Evolutionary conservation across 768 basidiomycete species (phyloP).

Genomic region (Coprinopsis strossmayeri): DNA sequence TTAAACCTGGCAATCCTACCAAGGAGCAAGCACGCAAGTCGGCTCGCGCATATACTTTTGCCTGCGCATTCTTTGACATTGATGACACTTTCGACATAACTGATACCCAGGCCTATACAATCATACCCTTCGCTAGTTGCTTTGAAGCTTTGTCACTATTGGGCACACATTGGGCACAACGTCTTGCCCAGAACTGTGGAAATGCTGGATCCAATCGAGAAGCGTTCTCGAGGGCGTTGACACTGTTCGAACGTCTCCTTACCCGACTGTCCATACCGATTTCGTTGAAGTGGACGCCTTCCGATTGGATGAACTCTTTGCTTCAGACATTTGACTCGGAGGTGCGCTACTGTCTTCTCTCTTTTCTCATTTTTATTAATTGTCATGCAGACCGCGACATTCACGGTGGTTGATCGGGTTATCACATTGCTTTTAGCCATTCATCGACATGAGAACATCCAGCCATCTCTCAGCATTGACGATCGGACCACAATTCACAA

Average conservation of each 20-base stretch:
- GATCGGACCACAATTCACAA: conserved; percentile 47
- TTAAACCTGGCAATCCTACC: conserved; percentile 23
- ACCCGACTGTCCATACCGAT: conserved; percentile 33
- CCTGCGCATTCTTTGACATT: conserved; percentile 51
- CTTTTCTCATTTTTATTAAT: conserved; percentile 7
- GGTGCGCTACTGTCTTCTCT: conserved; percentile 26
- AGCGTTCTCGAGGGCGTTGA: conserved; percentile 45
- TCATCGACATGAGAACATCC: conserved; percentile 41
- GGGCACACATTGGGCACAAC: conserved; percentile 36
- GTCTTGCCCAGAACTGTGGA: conserved; percentile 24
- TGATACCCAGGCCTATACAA: conserved; percentile 17
- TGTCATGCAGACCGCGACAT: conserved; percentile 47
- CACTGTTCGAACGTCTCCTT: conserved; percentile 45
- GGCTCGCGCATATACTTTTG: conserved; percentile 45
- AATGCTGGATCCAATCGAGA: conserved; percentile 34
- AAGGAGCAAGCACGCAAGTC: conserved; percentile 23
- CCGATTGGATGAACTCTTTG: conserved; percentile 53
- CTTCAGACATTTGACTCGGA: conserved; percentile 50
- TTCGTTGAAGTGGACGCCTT: conserved; percentile 53
- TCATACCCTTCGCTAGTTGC: conserved; percentile 48
- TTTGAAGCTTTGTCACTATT: conserved; percentile 50
- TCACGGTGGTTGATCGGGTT: conserved; percentile 60
- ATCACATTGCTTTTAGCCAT: conserved; percentile 51
- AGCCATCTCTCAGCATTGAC: conserved; percentile 50
- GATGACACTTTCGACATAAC: conserved; percentile 27